A percentile compares a stretch with the other conserved stretches of the same genome.
Conservation (phyloP, 345 rosid genomes). For the Boechera divaricarpa region DNA sequence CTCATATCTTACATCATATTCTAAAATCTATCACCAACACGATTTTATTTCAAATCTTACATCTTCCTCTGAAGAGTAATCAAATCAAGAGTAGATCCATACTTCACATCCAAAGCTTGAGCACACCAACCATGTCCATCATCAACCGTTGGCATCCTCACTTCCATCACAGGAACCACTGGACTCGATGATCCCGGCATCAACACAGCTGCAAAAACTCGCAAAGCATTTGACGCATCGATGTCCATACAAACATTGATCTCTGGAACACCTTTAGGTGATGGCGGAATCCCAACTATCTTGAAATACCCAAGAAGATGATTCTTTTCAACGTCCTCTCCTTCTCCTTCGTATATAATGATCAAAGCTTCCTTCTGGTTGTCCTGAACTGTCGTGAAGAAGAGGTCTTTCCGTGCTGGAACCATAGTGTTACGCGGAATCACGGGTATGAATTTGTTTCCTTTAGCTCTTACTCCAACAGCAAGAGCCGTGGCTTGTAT, state of each 20-base stretch:
- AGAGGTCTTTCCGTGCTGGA: slow-evolving; percentile 75
- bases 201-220: slow-evolving; percentile 71
- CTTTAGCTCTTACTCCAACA: slow-evolving; percentile 69
- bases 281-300: slow-evolving; percentile 68
- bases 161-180: slow-evolving; percentile 72
- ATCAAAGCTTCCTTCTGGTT: slow-evolving; percentile 78
- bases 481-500: slow-evolving; percentile 78
- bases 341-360: slow-evolving; percentile 85
- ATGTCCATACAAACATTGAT: slow-evolving; percentile 91
- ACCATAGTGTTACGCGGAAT: slow-evolving; percentile 72
- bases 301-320: slow-evolving; percentile 90
- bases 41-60: slow-evolving; percentile 15
- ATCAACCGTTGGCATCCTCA: slow-evolving; percentile 90
- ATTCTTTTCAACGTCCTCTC: slow-evolving; percentile 63
- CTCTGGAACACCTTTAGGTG: slow-evolving; percentile 81
- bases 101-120: slow-evolving; percentile 60
- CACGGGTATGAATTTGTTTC: slow-evolving; percentile 63
- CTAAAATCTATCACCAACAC: neutral
- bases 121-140: slow-evolving; percentile 92
- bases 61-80: slow-evolving; percentile 65
- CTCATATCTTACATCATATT: neutral
- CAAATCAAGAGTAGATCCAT: slow-evolving; percentile 65
- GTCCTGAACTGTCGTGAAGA: slow-evolving; percentile 69
- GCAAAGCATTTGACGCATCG: slow-evolving; percentile 66
- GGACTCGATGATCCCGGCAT: slow-evolving; percentile 69